Conservation (phyloP, 768 basidiomycete species). For the Cantharellus cinnabarinus region DNA sequence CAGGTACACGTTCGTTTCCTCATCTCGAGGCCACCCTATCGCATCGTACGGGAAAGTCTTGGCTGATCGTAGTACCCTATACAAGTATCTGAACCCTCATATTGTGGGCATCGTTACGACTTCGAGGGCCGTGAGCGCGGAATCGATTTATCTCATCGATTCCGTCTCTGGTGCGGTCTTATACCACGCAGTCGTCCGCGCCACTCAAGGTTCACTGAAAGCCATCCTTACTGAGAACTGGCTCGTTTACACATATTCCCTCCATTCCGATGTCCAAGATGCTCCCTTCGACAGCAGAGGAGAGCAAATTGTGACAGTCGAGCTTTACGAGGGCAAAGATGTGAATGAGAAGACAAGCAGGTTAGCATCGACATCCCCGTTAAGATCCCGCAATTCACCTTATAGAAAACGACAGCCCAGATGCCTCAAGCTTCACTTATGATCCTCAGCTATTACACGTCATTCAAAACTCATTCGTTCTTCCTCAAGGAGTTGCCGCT, state of each 20-base stretch:
- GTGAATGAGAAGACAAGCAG: constrained; percentile 52
- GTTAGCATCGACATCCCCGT: constrained; percentile 21
- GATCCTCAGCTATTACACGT: constrained; percentile 33
- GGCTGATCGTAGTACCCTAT: constrained; percentile 71
- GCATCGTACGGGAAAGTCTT: constrained; percentile 71
- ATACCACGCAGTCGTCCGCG: constrained; percentile 41
- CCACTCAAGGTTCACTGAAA: constrained; percentile 39
- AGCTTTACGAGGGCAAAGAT: constrained; percentile 63
- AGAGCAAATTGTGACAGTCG: constrained; percentile 57
- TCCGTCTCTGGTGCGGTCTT: constrained; percentile 54
- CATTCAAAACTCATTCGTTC: constrained; percentile 48
- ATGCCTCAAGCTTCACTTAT: constrained; percentile 33
- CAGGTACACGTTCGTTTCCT: too few relatives aligned
- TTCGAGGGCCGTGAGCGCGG: constrained; percentile 17
- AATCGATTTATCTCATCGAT: constrained; percentile 64
- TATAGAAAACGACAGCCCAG: constrained; percentile 22
- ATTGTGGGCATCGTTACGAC: constrained; percentile 45
- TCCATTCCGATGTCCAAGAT: constrained; percentile 33
- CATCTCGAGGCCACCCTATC: constrained; percentile 19
- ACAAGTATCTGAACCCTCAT: constrained; percentile 86
- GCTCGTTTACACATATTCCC: constrained; percentile 61
- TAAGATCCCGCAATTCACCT: neutral
- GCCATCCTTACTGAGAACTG: constrained; percentile 70
- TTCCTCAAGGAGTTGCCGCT: constrained; percentile 47
- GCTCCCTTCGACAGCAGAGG: constrained; percentile 27